These are phyloP conservation scores for Solanum medicagineum DNA, from an alignment of 257 asterid species.

Conservation along the genomic window DNA sequence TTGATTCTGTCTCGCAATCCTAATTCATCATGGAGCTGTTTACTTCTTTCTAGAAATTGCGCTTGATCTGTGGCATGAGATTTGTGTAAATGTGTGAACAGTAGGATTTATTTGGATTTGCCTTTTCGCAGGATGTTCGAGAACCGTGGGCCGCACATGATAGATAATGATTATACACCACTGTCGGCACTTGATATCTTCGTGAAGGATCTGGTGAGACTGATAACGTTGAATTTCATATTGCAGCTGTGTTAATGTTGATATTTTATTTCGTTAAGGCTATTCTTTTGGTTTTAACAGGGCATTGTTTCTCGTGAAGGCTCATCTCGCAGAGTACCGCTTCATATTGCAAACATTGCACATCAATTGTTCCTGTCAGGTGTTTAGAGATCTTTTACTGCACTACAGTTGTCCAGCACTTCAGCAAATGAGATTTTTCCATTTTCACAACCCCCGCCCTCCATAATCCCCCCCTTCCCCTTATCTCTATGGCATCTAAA, in stretches of 20 bases:
- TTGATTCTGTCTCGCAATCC: neutral
- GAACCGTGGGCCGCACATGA: conserved; percentile 96
- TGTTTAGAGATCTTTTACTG: conserved; percentile 1
- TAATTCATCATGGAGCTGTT: neutral
- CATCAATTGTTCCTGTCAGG: conserved; percentile 90
- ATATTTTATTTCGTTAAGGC: neutral
- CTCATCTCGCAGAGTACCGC: conserved; percentile 69
- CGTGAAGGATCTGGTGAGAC: conserved; percentile 92
- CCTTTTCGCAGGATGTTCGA: conserved; percentile 81
- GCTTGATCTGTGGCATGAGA: neutral
- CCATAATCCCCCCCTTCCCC: too few species aligned
- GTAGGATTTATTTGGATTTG: conserved; percentile 1
- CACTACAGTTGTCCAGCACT: neutral
- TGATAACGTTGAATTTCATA: neutral
- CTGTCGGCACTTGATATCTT: conserved; percentile 94
- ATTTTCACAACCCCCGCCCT: neutral
- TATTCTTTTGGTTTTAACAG: conserved; percentile 28
- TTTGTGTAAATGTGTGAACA: neutral
- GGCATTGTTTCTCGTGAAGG: conserved; percentile 95
- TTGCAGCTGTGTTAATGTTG: neutral
- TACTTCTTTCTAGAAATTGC: neutral
- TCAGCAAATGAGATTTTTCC: neutral
- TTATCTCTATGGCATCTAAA: neutral
- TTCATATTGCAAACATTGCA: conserved; percentile 73
- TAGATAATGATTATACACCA: conserved; percentile 90